Evolutionary conservation across 768 basidiomycete genomes (phyloP).

Genomic region (Suillus clintonianus): DNA sequence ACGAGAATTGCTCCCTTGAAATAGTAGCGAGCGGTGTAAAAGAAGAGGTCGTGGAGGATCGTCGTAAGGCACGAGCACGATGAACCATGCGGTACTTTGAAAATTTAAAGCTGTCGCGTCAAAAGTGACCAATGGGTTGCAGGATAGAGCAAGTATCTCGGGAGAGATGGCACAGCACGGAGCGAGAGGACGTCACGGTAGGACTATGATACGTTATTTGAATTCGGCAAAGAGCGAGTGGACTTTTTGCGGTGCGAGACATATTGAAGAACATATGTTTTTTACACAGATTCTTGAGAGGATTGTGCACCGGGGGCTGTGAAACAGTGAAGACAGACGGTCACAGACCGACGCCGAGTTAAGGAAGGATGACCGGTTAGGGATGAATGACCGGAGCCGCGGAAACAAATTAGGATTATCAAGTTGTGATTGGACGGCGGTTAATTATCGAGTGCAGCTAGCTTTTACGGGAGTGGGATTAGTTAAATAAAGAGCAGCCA

Average conservation of each 20-base stretch:
- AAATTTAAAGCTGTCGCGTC: not conserved
- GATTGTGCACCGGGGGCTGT: not conserved
- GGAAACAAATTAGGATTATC: not conserved
- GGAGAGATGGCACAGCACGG: not conserved
- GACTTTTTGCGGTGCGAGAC: not conserved
- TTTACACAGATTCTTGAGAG: not conserved
- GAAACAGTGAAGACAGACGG: not conserved
- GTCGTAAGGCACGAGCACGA: not conserved
- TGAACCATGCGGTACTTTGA: not conserved
- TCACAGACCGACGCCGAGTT: not conserved
- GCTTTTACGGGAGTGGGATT: not conserved
- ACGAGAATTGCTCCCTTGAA: not conserved
- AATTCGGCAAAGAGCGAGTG: not conserved
- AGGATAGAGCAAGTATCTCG: not conserved
- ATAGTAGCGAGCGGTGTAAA: not conserved
- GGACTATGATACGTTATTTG: too few relatives aligned
- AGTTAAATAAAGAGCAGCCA: conserved; percentile 2
- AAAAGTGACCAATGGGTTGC: too few relatives aligned
- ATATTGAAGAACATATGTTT: not conserved
- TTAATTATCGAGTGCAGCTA: not conserved
- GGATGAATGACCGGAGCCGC: not conserved
- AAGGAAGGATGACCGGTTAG: not conserved
- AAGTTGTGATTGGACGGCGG: not conserved
- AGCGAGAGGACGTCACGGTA: not conserved
- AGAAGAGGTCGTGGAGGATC: not conserved